Evolutionary conservation across 1,139 yeast genomes (phyloP), one percentile per base, ranked within the genome.

Genomic region (Hansenula anomala): DNA sequence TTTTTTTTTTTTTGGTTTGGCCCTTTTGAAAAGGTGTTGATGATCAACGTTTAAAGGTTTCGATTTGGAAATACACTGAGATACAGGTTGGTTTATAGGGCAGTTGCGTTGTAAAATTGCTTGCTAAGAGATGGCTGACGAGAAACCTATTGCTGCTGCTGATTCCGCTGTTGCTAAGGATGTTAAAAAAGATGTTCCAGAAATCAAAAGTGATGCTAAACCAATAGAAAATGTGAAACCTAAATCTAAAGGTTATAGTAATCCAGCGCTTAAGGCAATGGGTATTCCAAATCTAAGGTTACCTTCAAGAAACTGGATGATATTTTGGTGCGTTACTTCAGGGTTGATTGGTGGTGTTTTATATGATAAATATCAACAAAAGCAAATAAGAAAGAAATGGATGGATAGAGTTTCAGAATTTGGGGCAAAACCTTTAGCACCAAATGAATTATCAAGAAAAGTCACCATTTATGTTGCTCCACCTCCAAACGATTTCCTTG

Each of bases 241-340:
- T 18, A 45, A 37, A 38, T 35, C 32, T 37, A 42, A 17, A 37
- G 82, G 80, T 25, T 85, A 78, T 70, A 65, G 81, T 14, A 90
- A 90, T 56, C 97, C 97, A 3, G 97, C 96, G 1, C 74, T 92
- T 39, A 66, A 78, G 50, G 87, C 87, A 56, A 77, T 92, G 87
- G 98, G 98, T 1, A 74, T 92, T 35, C 87, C 89, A 4, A 64
- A 80, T 20, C 54, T 88, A 25, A 74, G 83, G 28, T 63, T 94
- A 17, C 98, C 99, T 0, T 82, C 95, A 1, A 71, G 97, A 47
- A 92, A 90, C 66, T 90, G 97, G 98, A 63, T 78, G 69, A 86
- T 89, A 32, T 92, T 94, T 60, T 85, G 96, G 89, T 59, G 81
- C 0, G 78, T 85, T 10, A 59, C 85, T 2, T 78, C 81, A 0